phyloP scores from a whole-genome alignment of 1,139 yeast species.

The Kurtzmaniella quercitrusa region DNA sequence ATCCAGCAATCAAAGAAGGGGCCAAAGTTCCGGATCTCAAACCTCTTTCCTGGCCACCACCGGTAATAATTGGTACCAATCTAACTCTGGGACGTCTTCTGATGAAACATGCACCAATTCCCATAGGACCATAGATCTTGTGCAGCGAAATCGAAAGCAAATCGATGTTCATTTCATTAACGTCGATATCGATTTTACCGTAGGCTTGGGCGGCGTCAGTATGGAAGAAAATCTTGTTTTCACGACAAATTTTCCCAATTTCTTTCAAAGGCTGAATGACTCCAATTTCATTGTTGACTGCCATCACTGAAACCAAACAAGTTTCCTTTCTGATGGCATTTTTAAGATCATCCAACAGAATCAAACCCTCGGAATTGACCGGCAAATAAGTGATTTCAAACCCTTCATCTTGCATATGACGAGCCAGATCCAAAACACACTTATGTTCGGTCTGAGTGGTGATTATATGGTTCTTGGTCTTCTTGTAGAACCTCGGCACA shows the following conservation, averaged over 20 bases:
- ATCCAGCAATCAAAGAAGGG: constrained; percentile 91
- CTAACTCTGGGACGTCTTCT: constrained; percentile 99
- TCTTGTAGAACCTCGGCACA: constrained; percentile 86
- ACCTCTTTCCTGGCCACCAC: constrained; percentile 99
- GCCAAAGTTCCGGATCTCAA: constrained; percentile 95
- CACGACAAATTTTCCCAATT: constrained; percentile 84
- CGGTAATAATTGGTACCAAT: constrained; percentile 88
- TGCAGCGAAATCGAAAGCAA: constrained; percentile 91
- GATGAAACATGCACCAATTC: constrained; percentile 92
- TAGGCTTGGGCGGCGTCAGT: constrained; percentile 98
- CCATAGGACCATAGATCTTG: constrained; percentile 97
- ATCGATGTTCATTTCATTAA: constrained; percentile 89
- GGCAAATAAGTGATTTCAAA: constrained; percentile 92
- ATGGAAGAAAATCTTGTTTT: constrained; percentile 89
- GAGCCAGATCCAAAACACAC: constrained; percentile 93
- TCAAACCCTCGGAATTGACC: constrained; percentile 76
- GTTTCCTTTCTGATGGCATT: constrained; percentile 89
- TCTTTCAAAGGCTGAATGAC: constrained; percentile 95
- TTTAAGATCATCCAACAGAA: constrained; percentile 72
- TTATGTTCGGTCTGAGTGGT: constrained; percentile 97
- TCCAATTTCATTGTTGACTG: constrained; percentile 97
- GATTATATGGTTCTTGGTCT: constrained; percentile 87
- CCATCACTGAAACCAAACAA: constrained; percentile 89
- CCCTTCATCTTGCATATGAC: constrained; percentile 94
- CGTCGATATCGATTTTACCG: constrained; percentile 91